phyloP scores from a whole-genome alignment of 2,329 filamentous ascomycete genomes.

The Calonectria pseudoturangicola region DNA sequence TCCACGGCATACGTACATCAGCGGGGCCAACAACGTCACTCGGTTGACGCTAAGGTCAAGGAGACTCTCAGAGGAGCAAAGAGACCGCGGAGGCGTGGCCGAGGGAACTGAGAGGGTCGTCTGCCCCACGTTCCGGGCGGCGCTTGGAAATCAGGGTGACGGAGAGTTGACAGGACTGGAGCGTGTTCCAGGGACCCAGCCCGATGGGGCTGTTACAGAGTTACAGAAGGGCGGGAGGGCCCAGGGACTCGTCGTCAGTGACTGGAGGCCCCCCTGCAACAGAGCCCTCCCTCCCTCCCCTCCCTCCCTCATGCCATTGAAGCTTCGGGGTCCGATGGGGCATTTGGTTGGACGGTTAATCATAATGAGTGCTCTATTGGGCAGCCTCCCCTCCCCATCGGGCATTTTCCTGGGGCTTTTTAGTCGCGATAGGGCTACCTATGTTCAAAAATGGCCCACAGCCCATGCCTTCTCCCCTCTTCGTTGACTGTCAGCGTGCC shows the following conservation, averaged over 20 bases:
- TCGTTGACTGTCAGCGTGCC: conserved; percentile 7
- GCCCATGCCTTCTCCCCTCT: conserved; percentile 12
- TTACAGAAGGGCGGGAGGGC: conserved; percentile 30
- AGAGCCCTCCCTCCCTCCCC: conserved; percentile 14
- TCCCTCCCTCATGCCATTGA: conserved; percentile 28
- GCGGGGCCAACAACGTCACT: conserved; percentile 48
- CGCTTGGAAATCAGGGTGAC: conserved; percentile 46
- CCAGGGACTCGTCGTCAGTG: conserved; percentile 35
- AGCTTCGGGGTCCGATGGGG: conserved; percentile 30
- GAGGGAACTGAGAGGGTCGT: conserved; percentile 39
- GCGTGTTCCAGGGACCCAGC: conserved; percentile 32
- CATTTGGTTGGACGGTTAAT: conserved; percentile 30
- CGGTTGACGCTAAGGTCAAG: conserved; percentile 43
- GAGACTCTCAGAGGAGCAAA: conserved; percentile 16
- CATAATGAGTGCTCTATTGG: conserved; percentile 34
- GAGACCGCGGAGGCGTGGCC: conserved; percentile 26
- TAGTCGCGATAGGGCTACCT: conserved; percentile 33
- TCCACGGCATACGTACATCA: conserved; percentile 43
- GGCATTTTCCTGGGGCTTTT: conserved; percentile 24
- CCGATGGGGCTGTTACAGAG: conserved; percentile 31
- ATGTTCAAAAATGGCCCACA: conserved; percentile 30
- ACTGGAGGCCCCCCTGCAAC: conserved; percentile 19
- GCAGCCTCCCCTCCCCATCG: conserved; percentile 32
- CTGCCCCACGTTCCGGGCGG: conserved; percentile 47
- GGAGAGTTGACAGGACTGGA: conserved; percentile 33